Conservation (phyloP, 139 green algal genomes). For the Micractinium sp. region DNA sequence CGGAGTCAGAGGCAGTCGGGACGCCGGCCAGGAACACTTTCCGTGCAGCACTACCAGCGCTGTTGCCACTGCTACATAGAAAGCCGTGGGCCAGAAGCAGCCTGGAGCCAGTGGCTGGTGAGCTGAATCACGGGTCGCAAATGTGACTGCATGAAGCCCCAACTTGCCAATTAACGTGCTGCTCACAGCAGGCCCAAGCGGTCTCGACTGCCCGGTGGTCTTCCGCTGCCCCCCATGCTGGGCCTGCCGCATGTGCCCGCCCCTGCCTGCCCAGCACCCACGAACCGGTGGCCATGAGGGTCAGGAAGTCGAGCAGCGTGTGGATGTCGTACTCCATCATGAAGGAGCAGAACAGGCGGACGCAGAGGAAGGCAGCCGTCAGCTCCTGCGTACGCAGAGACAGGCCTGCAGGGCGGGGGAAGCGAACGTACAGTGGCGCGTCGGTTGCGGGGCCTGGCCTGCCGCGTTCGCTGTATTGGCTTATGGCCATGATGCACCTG, state of each 20-base stretch:
- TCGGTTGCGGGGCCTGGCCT: too few species aligned
- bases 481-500: neutral
- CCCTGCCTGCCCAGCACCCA: neutral
- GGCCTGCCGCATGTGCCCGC: neutral
- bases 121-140: too few species aligned
- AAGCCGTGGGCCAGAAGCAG: too few species aligned
- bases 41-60: too few species aligned
- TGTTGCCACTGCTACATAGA: too few species aligned
- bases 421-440: neutral
- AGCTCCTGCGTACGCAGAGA: constrained; percentile 92
- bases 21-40: too few species aligned
- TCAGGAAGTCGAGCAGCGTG: constrained; percentile 94
- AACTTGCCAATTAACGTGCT: too few species aligned
- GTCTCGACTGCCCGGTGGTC: neutral
- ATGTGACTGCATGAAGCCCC: too few species aligned
- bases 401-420: constrained; percentile 69
- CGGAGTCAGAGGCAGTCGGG: too few species aligned
- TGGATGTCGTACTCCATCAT: constrained; percentile 99
- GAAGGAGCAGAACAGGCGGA: constrained; percentile 95
- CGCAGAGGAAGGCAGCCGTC: constrained; percentile 89
- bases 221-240: neutral
- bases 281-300: constrained; percentile 79
- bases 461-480: too few species aligned
- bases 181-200: too few species aligned
- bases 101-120: too few species aligned